These are phyloP conservation scores for Rosa hybrid DNA, from an alignment of 331 rosid genomes.

Conservation along the genomic window DNA sequence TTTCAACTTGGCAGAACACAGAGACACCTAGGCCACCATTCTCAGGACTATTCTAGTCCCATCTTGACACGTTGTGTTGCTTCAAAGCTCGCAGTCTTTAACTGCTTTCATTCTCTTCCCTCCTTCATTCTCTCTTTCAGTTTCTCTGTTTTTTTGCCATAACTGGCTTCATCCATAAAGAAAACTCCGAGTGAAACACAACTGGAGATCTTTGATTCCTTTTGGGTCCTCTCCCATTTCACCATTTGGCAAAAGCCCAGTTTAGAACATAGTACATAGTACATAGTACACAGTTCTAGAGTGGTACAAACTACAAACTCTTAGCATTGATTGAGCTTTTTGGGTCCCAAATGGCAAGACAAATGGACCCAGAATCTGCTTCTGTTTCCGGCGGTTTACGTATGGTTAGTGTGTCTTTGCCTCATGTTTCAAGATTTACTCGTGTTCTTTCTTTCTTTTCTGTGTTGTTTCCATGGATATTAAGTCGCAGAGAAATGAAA, in stretches of 20 bases:
- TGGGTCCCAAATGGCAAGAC: constrained; percentile 4
- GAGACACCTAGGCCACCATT: neutral
- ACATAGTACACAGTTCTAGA: neutral
- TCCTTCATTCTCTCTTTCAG: neutral
- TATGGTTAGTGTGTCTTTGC: constrained; percentile 5
- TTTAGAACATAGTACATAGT: neutral
- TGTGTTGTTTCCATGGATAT: constrained; percentile 6
- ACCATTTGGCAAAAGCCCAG: neutral
- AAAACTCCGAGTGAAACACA: neutral
- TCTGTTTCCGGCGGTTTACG: constrained; percentile 1
- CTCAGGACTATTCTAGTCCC: neutral
- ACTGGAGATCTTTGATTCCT: neutral
- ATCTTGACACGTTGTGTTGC: constrained; percentile 7
- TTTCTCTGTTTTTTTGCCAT: neutral
- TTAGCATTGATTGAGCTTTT: constrained; percentile 1
- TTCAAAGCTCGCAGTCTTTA: neutral
- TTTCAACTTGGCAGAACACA: neutral
- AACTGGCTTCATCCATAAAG: neutral
- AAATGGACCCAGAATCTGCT: constrained; percentile 15
- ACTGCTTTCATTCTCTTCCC: neutral
- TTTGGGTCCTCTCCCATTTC: neutral
- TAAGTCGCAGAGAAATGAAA: neutral
- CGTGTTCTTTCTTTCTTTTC: neutral
- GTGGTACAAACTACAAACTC: neutral
- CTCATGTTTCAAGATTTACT: neutral